phyloP scores from a whole-genome alignment of 495 filamentous ascomycete genomes.

The Aspergillus nanangensis region DNA sequence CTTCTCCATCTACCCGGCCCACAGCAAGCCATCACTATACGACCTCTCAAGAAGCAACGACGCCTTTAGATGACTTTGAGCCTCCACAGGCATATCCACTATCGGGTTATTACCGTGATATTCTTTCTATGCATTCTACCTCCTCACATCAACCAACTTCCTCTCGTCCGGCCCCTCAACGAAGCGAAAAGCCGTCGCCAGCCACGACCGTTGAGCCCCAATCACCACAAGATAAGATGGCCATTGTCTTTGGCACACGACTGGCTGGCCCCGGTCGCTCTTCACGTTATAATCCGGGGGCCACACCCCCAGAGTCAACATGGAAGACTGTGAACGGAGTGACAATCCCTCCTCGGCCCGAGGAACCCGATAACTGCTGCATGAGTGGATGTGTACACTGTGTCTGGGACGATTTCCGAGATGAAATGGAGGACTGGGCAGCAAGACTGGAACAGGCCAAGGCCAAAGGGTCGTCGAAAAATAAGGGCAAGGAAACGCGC shows the following conservation, averaged over 20 bases:
- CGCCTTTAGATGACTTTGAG: slow-evolving; percentile 5
- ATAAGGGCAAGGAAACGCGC: slow-evolving; percentile 30
- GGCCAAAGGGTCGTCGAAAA: slow-evolving; percentile 17
- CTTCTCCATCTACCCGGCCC: slow-evolving; percentile 18
- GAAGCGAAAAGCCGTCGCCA: slow-evolving; percentile 23
- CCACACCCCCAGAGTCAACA: slow-evolving; percentile 33
- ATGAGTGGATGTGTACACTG: slow-evolving; percentile 98
- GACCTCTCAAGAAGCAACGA: slow-evolving; percentile 9
- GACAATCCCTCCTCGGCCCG: slow-evolving; percentile 73
- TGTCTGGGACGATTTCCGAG: slow-evolving; percentile 87
- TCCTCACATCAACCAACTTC: slow-evolving; percentile 20
- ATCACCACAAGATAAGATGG: slow-evolving; percentile 49
- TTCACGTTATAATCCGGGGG: slow-evolving; percentile 51
- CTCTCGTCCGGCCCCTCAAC: slow-evolving; percentile 17
- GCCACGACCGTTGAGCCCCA: slow-evolving; percentile 18
- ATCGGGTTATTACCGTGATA: slow-evolving; percentile 37
- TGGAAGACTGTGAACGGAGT: slow-evolving; percentile 70
- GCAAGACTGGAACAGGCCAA: slow-evolving; percentile 53
- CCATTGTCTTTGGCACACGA: slow-evolving; percentile 72
- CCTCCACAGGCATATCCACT: slow-evolving; percentile 34
- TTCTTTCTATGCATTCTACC: slow-evolving; percentile 27
- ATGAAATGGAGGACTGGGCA: slow-evolving; percentile 89
- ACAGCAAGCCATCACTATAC: slow-evolving; percentile 14
- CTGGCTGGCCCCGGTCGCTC: slow-evolving; percentile 66
- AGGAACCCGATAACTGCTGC: slow-evolving; percentile 97